A percentile compares a stretch with the other conserved stretches of the same genome.
Conservation (phyloP, 2,329 filamentous ascomycete species). For the Cercospora zeae-maydis region DNA sequence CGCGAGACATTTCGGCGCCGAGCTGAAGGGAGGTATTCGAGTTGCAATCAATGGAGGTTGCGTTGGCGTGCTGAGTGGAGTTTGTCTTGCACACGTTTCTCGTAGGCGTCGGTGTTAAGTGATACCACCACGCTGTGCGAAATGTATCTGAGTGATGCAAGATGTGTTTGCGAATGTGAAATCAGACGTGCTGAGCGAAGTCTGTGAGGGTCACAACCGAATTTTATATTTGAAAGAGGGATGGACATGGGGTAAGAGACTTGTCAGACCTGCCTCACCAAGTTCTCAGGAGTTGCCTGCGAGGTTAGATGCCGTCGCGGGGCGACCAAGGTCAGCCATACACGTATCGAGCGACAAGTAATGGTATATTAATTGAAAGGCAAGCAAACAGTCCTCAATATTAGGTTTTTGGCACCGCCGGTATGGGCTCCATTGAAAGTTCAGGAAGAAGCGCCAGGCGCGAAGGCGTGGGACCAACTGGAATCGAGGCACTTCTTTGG, state of each 20-base stretch:
- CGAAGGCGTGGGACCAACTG: background rate
- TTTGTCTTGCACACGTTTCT: background rate
- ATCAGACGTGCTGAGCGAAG: background rate
- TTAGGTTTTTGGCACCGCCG: background rate
- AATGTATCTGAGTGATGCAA: background rate
- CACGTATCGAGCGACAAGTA: background rate
- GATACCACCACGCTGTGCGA: background rate
- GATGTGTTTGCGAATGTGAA: background rate
- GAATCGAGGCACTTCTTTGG: background rate
- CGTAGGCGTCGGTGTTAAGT: background rate
- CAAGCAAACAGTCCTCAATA: background rate
- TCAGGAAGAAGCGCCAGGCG: background rate
- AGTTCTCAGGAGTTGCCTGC: background rate
- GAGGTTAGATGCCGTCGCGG: background rate
- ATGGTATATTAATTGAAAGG: background rate
- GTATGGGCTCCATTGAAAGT: background rate
- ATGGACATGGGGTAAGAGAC: background rate
- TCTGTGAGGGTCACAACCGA: background rate
- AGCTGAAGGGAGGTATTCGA: fast-evolving
- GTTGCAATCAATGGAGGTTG: background rate
- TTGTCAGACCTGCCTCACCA: background rate
- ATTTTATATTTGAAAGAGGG: background rate
- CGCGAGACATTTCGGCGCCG: background rate
- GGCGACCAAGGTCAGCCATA: background rate
- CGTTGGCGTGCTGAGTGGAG: background rate